A percentile compares a stretch with the other conserved stretches of the same genome.
These are phyloP conservation scores for Talaromyces adpressus DNA, from an alignment of 495 filamentous ascomycete species.

Conservation along the genomic window DNA sequence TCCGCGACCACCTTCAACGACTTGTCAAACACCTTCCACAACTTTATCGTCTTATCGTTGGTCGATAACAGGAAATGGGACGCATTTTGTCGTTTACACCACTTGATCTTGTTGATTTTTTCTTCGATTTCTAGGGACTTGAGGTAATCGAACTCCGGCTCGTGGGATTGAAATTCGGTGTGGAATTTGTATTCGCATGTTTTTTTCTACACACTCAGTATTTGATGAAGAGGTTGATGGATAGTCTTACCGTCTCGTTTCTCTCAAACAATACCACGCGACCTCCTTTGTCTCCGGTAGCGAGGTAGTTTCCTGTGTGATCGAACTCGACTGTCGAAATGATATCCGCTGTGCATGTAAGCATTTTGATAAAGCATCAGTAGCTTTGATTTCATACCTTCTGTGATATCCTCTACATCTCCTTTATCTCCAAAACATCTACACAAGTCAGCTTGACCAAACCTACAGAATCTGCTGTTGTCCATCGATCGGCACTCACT, in stretches of 20 bases:
- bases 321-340: constrained; percentile 99
- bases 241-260: constrained; percentile 73
- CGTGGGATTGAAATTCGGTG: constrained; percentile 98
- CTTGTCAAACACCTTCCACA: constrained; percentile 99
- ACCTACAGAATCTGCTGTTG: not conserved
- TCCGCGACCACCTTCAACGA: constrained; percentile 97
- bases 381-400: constrained; percentile 55
- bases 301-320: constrained; percentile 96
- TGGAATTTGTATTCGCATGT: constrained; percentile 99
- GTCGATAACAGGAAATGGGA: constrained; percentile 97
- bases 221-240: not conserved
- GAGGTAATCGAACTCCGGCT: constrained; percentile 98
- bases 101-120: constrained; percentile 99
- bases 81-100: constrained; percentile 95
- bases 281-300: constrained; percentile 96
- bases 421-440: constrained; percentile 99
- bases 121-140: constrained; percentile 99
- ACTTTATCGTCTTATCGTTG: constrained; percentile 99
- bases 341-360: constrained; percentile 69
- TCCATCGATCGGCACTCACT: constrained; percentile 59
- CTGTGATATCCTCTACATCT: constrained; percentile 98
- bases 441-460: constrained; percentile 7
- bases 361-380: constrained; percentile 7
- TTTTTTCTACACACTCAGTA: constrained; percentile 58
- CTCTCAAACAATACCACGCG: constrained; percentile 94